Evolutionary conservation across 2,329 filamentous ascomycete genomes (phyloP).

Genomic region (Ramularia collo-cygni): DNA sequence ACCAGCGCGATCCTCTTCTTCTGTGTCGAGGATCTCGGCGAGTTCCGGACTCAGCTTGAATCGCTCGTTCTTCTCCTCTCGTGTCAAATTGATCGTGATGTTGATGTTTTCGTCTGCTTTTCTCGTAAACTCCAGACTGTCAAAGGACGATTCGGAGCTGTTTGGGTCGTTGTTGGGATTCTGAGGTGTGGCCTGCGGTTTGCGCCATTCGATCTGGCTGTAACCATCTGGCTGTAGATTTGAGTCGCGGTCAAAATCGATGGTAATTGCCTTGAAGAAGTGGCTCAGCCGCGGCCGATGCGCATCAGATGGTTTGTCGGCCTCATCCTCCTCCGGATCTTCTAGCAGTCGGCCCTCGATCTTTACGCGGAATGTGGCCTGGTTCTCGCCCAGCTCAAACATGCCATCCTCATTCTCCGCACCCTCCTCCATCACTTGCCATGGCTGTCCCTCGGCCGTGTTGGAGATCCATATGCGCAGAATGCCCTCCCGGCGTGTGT

Average conservation of each 20-base stretch:
- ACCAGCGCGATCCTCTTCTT: constrained; percentile 79
- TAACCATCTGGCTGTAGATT: constrained; percentile 61
- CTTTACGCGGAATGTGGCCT: constrained; percentile 81
- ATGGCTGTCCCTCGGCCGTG: constrained; percentile 86
- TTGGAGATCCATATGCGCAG: constrained; percentile 93
- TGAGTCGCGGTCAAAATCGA: constrained; percentile 50
- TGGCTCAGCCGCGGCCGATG: constrained; percentile 59
- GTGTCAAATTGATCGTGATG: constrained; percentile 76
- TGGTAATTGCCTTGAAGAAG: constrained; percentile 73
- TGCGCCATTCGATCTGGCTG: constrained; percentile 76
- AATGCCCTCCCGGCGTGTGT: constrained; percentile 54
- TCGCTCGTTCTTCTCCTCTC: constrained; percentile 79
- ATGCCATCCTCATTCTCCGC: constrained; percentile 54
- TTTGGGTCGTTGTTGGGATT: constrained; percentile 39
- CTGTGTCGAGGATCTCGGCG: constrained; percentile 76
- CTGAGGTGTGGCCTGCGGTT: constrained; percentile 51
- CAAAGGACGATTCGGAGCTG: constrained; percentile 69
- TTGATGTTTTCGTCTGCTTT: constrained; percentile 90
- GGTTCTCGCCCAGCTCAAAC: constrained; percentile 75
- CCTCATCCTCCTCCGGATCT: constrained; percentile 46
- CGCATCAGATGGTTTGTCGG: constrained; percentile 39
- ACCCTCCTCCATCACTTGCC: constrained; percentile 60
- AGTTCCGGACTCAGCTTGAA: constrained; percentile 73
- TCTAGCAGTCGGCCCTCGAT: constrained; percentile 80
- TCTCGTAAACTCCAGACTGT: constrained; percentile 84